Evolutionary conservation across 2,329 filamentous ascomycete genomes (phyloP).

Genomic region (Blastomyces gilchristii): DNA sequence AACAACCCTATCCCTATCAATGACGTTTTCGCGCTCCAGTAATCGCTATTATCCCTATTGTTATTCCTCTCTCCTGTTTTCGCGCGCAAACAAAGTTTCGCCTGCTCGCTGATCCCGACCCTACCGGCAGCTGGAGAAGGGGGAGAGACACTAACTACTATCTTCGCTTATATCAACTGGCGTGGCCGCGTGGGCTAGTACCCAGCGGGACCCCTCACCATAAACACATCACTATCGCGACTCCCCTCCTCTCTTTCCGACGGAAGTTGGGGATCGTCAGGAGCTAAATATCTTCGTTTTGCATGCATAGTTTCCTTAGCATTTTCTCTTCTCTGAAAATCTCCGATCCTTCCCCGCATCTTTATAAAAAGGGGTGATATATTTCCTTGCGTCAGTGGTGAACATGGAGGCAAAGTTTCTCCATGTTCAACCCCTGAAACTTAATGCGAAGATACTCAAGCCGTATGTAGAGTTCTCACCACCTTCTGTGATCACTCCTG

Average conservation of each 20-base stretch:
- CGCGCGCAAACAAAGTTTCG: not conserved
- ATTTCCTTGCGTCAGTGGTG: not conserved
- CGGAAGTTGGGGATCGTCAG: not conserved
- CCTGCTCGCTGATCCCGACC: not conserved
- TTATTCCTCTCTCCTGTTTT: not conserved
- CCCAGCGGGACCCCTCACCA: not conserved
- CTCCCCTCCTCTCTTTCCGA: not conserved
- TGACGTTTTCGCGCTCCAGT: not conserved
- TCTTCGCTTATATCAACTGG: not conserved
- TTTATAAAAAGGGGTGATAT: not conserved
- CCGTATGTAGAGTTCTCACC: constrained; percentile 4
- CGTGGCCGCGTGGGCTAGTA: not conserved
- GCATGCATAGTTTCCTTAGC: not conserved
- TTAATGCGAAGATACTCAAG: constrained; percentile 4
- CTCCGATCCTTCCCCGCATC: not conserved
- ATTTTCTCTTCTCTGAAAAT: not conserved
- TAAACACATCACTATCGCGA: not conserved
- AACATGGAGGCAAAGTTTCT: constrained; percentile 4
- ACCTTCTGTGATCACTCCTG: not conserved
- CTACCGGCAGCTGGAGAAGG: not conserved
- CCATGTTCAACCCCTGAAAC: not conserved
- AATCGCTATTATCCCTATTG: not conserved
- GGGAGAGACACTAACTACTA: not conserved
- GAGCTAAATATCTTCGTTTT: not conserved
- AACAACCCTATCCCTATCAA: not conserved